Evolutionary conservation across 352 stramenopile genomes (phyloP), one percentile per base, ranked within the genome.

Genomic region (Globisporangium cylindrosporum): DNA sequence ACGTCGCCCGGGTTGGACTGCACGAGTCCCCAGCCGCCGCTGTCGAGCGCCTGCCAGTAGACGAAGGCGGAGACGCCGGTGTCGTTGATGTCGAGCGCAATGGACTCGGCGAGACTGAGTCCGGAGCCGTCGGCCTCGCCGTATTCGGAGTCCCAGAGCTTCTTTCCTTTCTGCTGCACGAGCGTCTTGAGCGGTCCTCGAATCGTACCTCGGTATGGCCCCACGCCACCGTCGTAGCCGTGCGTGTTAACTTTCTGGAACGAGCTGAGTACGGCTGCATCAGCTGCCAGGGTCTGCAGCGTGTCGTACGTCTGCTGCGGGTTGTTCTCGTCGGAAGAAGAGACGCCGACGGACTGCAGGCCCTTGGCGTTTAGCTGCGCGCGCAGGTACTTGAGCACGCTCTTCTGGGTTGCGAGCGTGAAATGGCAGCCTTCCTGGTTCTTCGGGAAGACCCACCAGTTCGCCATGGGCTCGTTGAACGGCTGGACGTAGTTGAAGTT

Each of bases 131-230:
- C 81, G 10, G 62, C 72, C 49, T 90, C 81, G 8, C 79, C 79
- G 58, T 90, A 84, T 59, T 90, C 81, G 0, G 81, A 90, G 61
- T 90, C 79, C 79, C 81, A 90, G 0, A 90, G 62, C 27, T 66
- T 75, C 62, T 82, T 90, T 20, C 65, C 65, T 1, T 73, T 66
- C 9, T 72, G 68, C 22, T 54, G 69, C 38, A 66, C 56, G 2
- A 86, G 68, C 6, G 61, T 69, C 29, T 74, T 79, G 56, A 90
- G 66, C 9, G 74, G 57, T 3, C 22, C 69, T 9, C 79, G 77
- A 64, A 82, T 73, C 8, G 65, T 46, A 24, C 78, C 79, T 27
- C 78, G 76, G 48, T 87, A 89, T 14, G 80, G 70, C 46, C 68
- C 65, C 24, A 78, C 54, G 8, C 80, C 77, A 15, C 80, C 77